These are phyloP conservation scores for Rhinocladiella similis DNA, from an alignment of 2,329 filamentous ascomycete species.

Conservation along the genomic window DNA sequence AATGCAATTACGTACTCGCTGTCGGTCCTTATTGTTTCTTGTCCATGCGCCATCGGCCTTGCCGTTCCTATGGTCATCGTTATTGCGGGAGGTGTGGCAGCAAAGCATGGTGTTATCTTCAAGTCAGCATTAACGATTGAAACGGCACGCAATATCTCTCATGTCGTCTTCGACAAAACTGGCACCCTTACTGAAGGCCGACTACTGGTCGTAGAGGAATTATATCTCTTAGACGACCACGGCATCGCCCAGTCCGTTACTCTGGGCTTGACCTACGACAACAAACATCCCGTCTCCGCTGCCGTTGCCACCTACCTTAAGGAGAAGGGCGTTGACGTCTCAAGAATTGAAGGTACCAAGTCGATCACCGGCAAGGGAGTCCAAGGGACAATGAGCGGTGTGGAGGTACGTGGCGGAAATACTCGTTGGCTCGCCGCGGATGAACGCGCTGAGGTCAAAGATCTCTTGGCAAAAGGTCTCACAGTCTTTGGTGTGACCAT, in stretches of 20 bases:
- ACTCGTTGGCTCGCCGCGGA: constrained; percentile 39
- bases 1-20: constrained; percentile 71
- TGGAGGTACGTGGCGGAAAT: constrained; percentile 23
- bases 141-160: constrained; percentile 58
- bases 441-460: constrained; percentile 33
- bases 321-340: constrained; percentile 15
- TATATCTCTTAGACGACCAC: constrained; percentile 25
- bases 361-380: constrained; percentile 35
- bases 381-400: constrained; percentile 14
- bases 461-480: constrained; percentile 43
- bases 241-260: constrained; percentile 30
- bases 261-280: constrained; percentile 44
- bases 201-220: constrained; percentile 39
- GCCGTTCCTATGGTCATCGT: constrained; percentile 79
- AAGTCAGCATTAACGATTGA: constrained; percentile 67
- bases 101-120: constrained; percentile 66
- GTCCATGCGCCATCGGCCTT: constrained; percentile 74
- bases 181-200: constrained; percentile 69
- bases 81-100: constrained; percentile 67
- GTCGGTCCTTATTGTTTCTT: constrained; percentile 72
- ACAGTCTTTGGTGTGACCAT: constrained; percentile 61
- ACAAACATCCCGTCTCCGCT: constrained; percentile 55
- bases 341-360: constrained; percentile 28
- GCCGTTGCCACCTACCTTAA: constrained; percentile 49
- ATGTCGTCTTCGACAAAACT: constrained; percentile 80